Evolutionary conservation across 169 alveolate genomes (phyloP), one percentile per base, ranked within the genome.

Genomic region (Plasmodium gaboni): DNA sequence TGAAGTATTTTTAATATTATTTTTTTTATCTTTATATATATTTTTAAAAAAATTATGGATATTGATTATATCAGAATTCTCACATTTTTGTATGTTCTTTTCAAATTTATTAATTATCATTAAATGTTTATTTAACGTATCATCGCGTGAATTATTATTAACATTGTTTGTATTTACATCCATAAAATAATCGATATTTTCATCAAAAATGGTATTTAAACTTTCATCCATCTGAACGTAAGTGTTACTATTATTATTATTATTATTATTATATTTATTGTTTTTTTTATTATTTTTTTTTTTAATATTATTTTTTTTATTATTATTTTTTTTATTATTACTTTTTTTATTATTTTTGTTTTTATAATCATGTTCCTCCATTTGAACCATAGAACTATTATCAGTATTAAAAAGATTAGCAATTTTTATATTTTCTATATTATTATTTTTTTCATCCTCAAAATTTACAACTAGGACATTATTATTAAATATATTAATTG

Each of bases 391-490:
- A 38, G 10, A 8, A 22, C 44, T 38, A 17, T 71, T 42, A 26
- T 48, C 8, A 4, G 1, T 74, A 22, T 74, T 13, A 38, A 74
- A 74, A 74, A 74, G 60, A 0, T 63, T 26, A 22, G 42, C 50
- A 60, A 74, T 61, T 42, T 60, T 64, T 38, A 44, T 32, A 63
- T 74, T 69, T 0, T 26, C 19, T n/a, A 74, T 74, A 53, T 74
- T 53, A 67, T 67, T 46, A 12, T 80, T 22, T 67, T 19, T 32
- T 15, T 50, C 80, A 70, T 80, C 80, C 2, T 38, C 22, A 60
- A 80, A 80, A 51, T 38, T 42, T 22, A 74, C 42, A 13, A 26
- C 46, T 68, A 53, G 12, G 7, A 1, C 12, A 50, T 42, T 51
- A 46, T 65, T 28, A 67, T 38, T 24, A n/a, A 46, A 46, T 69